Percentiles rank a stretch among this genome's conserved stretches.
phyloP scores from a whole-genome alignment of 2,329 filamentous ascomycete species.

The Monilinia aucupariae region DNA sequence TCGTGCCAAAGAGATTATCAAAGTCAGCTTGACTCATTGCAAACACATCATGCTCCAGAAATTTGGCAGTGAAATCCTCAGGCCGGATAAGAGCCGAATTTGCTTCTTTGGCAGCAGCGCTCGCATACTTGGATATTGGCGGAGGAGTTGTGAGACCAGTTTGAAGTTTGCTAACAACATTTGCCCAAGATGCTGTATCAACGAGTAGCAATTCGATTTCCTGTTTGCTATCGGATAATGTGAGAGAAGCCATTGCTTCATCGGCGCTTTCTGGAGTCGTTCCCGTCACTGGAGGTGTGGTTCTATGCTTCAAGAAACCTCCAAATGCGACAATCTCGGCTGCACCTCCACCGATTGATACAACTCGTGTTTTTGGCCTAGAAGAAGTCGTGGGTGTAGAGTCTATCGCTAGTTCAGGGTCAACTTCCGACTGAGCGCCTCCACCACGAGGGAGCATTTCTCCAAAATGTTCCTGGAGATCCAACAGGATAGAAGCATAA shows the following conservation, averaged over 20 bases:
- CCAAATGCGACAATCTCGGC: conserved; percentile 61
- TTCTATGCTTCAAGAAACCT: conserved; percentile 43
- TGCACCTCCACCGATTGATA: conserved; percentile 43
- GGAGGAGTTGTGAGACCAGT: conserved; percentile 49
- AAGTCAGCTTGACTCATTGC: conserved; percentile 38
- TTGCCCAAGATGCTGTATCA: conserved; percentile 75
- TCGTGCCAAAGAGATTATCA: conserved; percentile 24
- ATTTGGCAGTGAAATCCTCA: conserved; percentile 39
- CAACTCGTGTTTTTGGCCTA: conserved; percentile 18
- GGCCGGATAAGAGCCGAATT: conserved; percentile 43
- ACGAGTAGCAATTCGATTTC: conserved; percentile 54
- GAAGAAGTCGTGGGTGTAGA: background rate
- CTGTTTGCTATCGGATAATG: conserved; percentile 14
- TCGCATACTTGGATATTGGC: conserved; percentile 49
- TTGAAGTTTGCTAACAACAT: conserved; percentile 55
- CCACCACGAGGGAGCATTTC: conserved; percentile 12
- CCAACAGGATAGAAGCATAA: conserved; percentile 55
- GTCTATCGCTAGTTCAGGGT: background rate
- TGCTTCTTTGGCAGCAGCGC: conserved; percentile 41
- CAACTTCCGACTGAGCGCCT: background rate
- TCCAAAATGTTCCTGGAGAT: conserved; percentile 9
- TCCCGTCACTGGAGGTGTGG: conserved; percentile 13
- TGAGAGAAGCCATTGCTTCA: conserved; percentile 17
- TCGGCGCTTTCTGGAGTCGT: conserved; percentile 1
- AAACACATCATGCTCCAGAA: conserved; percentile 48